Evolutionary conservation across 2,329 filamentous ascomycete genomes (phyloP), one percentile per base, ranked within the genome.

Genomic region (Colletotrichum sp.): DNA sequence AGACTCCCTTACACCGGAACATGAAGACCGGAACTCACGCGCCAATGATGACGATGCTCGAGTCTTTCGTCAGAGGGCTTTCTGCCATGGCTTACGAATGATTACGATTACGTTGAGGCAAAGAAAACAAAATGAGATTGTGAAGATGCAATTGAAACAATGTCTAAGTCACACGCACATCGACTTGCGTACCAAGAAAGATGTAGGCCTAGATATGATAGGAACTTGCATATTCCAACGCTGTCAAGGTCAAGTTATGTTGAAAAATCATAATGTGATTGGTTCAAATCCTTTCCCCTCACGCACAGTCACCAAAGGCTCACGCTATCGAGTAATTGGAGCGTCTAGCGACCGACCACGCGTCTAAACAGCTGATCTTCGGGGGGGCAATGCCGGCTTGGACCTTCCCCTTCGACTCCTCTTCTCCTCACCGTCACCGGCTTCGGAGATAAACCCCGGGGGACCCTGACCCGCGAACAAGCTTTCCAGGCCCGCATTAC

Each of bases 11-110:
- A n/a, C n/a, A n/a, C n/a, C n/a, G n/a, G n/a, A n/a, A n/a, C n/a
- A n/a, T n/a, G 34, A 25, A 27, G 22, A 16, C 10, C 10, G 15
- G 6, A 43, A 75, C 75, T 71, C 5, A 78, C 76, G 77, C 69
- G 48, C 77, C 77, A 22, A 77, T 73, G 55, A 78, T 78, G 25
- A 74, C 66, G 32, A 78, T 78, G 61, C 62, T 77, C 5, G 71
- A 66, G 18, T 25, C 12, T 18, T 65, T 75, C 9, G 56, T 55
- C 5, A 72, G 64, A 43, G 73, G 10, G 8, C 4, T 25, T 22
- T 56, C 8, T 15, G 62, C 34, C 73, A 75, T 75, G 32, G 27
- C 27, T 67, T 18, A 34, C 22, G 8, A 48, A 22, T 64, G 18
- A 39, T 52, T 34, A 39, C 28, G n/a, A 48, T 60, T 52, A 60